Percentiles rank a stretch among this genome's conserved stretches.
Conservation (phyloP, 2,329 filamentous ascomycete species). For the Corynespora cassiicola region DNA sequence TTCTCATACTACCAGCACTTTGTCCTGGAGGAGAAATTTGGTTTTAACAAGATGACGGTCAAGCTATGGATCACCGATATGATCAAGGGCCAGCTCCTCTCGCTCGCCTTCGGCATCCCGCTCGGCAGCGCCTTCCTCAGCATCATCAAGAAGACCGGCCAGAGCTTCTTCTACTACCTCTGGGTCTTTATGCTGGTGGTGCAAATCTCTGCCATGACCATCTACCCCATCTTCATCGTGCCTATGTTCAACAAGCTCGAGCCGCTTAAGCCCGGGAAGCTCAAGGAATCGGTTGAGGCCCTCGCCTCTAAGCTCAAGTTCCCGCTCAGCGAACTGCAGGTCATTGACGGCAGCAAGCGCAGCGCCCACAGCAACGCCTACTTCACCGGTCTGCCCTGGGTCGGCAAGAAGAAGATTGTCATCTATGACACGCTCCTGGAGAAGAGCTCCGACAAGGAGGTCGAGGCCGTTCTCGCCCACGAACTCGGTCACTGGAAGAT, state of each 20-base stretch:
- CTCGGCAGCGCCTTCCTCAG: conserved; percentile 90
- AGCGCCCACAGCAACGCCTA: conserved; percentile 91
- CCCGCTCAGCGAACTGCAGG: conserved; percentile 88
- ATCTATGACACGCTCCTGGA: conserved; percentile 98
- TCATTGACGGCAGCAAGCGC: conserved; percentile 91
- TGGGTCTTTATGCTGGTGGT: conserved; percentile 91
- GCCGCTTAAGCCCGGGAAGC: conserved; percentile 81
- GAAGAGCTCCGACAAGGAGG: conserved; percentile 90
- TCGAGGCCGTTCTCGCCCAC: conserved; percentile 92
- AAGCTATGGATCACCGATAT: conserved; percentile 88
- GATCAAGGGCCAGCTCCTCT: conserved; percentile 86
- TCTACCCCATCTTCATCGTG: conserved; percentile 93
- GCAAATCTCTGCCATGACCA: conserved; percentile 92
- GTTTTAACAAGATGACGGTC: conserved; percentile 98
- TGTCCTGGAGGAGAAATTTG: conserved; percentile 93
- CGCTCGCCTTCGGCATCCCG: conserved; percentile 80
- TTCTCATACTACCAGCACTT: conserved; percentile 92
- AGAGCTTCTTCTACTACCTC: conserved; percentile 96
- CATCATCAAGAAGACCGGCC: conserved; percentile 93
- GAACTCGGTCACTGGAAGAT: conserved; percentile 98
- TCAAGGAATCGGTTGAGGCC: conserved; percentile 87
- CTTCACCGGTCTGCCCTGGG: conserved; percentile 95
- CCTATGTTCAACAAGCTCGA: conserved; percentile 98
- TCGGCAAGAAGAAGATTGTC: conserved; percentile 94
- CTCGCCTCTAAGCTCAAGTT: conserved; percentile 87